Evolutionary conservation across 345 rosid genomes (phyloP), one percentile per base, ranked within the genome.

Genomic region (Aethionema arabicum): DNA sequence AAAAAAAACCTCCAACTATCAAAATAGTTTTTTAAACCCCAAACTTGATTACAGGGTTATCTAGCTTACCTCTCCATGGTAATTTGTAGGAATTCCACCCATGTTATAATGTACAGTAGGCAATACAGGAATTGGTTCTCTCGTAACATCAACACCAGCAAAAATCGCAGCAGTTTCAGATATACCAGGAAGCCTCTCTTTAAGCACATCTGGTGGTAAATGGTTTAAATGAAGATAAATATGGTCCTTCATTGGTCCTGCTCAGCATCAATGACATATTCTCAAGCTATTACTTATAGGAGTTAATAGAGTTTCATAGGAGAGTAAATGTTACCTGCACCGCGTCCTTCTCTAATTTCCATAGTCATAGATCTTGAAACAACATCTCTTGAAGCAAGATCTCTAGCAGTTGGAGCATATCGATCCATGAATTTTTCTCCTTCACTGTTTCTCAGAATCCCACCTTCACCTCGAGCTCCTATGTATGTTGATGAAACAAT

Each of bases 381-480:
- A 65, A 92, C 95, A 81, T 92, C 97, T 77, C 98, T 82, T 59
- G 97, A 89, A 39, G 98, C 97, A 79, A 92, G 98, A 81, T 92
- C 98, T 77, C 88, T 92, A 49, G 98, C 95, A 5, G 91, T 87
- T n/a, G 98, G 98, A 49, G 97, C 97, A 81, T 92, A 92, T 37
- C 98, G 78, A 69, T 92, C 98, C 98, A 92, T 92, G 65, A 92
- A 92, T 33, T 95, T 76, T 65, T 92, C 98, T 31, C 97, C 98
- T 76, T 92, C 96, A 52, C 88, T 82, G 59, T 89, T 92, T 75
- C 97, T 79, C 8, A 92, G 91, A 56, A 92, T 89, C 61, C 97
- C 98, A 61, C 98, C 98, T 82, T 92, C 98, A 40, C 98, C 98
- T 32, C 98, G 85, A 70, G 98, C 88, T 76, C 98, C 98, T 89